Evolutionary conservation across 2,329 filamentous ascomycete species (phyloP).

Genomic region (Calonectria pseudoturangicola): DNA sequence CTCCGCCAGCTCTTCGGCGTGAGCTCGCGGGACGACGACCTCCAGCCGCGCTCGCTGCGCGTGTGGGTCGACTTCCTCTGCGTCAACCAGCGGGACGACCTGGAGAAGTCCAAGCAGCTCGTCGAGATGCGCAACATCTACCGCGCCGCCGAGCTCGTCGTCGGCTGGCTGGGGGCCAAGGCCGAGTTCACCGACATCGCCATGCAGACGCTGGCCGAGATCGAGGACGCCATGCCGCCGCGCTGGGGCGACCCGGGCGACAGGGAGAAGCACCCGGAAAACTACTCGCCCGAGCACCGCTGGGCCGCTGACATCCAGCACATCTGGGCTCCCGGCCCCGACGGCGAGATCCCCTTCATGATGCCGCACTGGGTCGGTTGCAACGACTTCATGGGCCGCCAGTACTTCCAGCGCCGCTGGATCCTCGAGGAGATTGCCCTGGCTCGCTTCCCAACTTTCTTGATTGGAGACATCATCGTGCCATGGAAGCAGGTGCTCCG

Average conservation of each 20-base stretch:
- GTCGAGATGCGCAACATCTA: slow-evolving; percentile 56
- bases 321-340: slow-evolving; percentile 47
- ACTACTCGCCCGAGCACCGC: slow-evolving; percentile 58
- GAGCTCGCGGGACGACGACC: slow-evolving; percentile 43
- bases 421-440: slow-evolving; percentile 61
- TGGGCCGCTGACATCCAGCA: slow-evolving; percentile 56
- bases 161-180: slow-evolving; percentile 59
- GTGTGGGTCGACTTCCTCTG: slow-evolving; percentile 59
- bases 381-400: slow-evolving; percentile 56
- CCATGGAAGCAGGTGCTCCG: slow-evolving; percentile 60
- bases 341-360: slow-evolving; percentile 50
- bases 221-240: slow-evolving; percentile 57
- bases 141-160: slow-evolving; percentile 56
- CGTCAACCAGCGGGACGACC: slow-evolving; percentile 53
- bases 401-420: slow-evolving; percentile 60
- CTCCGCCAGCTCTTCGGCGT: slow-evolving; percentile 38
- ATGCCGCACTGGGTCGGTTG: slow-evolving; percentile 50
- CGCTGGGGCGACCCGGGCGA: slow-evolving; percentile 60
- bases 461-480: slow-evolving; percentile 60
- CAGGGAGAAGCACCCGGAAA: slow-evolving; percentile 56
- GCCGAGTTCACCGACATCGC: slow-evolving; percentile 53
- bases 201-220: slow-evolving; percentile 54
- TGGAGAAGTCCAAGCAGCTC: slow-evolving; percentile 54
- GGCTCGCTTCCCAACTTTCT: slow-evolving; percentile 56
- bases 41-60: slow-evolving; percentile 46